Evolutionary conservation across 2,329 filamentous ascomycete species (phyloP), one percentile per base, ranked within the genome.

Genomic region (Calycina herbarum): DNA sequence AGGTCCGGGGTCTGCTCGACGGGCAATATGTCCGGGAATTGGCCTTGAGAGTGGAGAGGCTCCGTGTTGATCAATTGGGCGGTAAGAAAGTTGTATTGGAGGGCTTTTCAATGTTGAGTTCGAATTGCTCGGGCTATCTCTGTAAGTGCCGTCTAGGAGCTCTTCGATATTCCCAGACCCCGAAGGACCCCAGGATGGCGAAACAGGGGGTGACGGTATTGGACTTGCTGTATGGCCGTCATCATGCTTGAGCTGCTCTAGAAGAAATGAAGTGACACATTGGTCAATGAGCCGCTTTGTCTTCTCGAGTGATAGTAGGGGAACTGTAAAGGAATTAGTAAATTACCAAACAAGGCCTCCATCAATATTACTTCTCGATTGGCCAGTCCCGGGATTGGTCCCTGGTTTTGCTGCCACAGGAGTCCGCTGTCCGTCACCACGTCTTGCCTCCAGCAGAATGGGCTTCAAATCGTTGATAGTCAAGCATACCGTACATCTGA

Each of bases 401-500:
- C 66, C 67, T 61, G 70, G 58, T 62, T 68, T 73, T 15, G 42
- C 59, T 42, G 59, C 24, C 45, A 65, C 67, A 40, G 70, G 67
- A 42, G 61, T 60, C 57, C 67, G 70, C 62, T 72, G 65, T 58
- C 67, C 70, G 69, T 73, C 74, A 56, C 67, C 71, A 67, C 63
- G 69, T 67, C 66, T 72, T 51, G 68, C 73, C 66, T 72, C 72
- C 59, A 73, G 56, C 10, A 64, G 45, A 68, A 76, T 65, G 54
- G 83, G 82, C 66, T 85, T 82, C 62, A 96, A 77, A 75, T 96
- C 93, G 75, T 96, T 96, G 75, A 97, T 88, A 20, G 91, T 95
- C 73, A 91, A 80, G 77, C 93, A 97, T 63, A 92, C 89, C 54
- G 91, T 90, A 77, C 93, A 97, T 71, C 92, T 86, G 77, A 95